Conservation (phyloP, 805 yeast species). For the Lipomyces lipofer region DNA sequence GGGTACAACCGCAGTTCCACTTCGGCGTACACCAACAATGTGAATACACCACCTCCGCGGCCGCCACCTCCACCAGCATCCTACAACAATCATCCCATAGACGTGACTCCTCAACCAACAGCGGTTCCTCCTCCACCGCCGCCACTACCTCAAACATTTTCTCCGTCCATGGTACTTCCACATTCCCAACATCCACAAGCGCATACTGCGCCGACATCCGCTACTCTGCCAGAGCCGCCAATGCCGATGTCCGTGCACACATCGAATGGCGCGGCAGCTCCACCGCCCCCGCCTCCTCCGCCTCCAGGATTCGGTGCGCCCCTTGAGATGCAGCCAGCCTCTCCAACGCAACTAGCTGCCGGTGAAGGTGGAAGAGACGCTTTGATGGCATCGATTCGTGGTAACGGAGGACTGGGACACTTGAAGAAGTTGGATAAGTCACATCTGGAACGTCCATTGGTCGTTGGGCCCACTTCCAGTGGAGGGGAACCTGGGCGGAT, state of each 20-base stretch:
- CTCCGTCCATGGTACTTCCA: too few relatives aligned
- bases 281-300: slow-evolving; percentile 38
- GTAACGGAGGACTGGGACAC: slow-evolving; percentile 69
- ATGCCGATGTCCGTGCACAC: slow-evolving; percentile 36
- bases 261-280: slow-evolving; percentile 39
- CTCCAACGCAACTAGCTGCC: slow-evolving; percentile 34
- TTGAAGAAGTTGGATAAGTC: slow-evolving; percentile 79
- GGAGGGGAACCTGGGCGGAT: slow-evolving; percentile 42
- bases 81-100: background rate
- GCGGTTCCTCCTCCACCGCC: slow-evolving; percentile 24
- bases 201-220: slow-evolving; percentile 2
- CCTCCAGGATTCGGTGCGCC: slow-evolving; percentile 34
- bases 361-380: slow-evolving; percentile 71
- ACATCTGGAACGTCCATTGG: slow-evolving; percentile 78
- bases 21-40: too few relatives aligned
- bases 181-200: background rate
- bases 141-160: too few relatives aligned
- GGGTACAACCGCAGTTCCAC: background rate
- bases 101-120: slow-evolving; percentile 9
- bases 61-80: slow-evolving; percentile 22
- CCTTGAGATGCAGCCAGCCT: slow-evolving; percentile 35
- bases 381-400: slow-evolving; percentile 79
- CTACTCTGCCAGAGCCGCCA: background rate
- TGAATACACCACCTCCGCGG: slow-evolving; percentile 7
- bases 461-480: slow-evolving; percentile 35